Evolutionary conservation across 176 grass and related monocot species (phyloP), one percentile per base, ranked within the genome.

Genomic region (Zoysia pacifica): DNA sequence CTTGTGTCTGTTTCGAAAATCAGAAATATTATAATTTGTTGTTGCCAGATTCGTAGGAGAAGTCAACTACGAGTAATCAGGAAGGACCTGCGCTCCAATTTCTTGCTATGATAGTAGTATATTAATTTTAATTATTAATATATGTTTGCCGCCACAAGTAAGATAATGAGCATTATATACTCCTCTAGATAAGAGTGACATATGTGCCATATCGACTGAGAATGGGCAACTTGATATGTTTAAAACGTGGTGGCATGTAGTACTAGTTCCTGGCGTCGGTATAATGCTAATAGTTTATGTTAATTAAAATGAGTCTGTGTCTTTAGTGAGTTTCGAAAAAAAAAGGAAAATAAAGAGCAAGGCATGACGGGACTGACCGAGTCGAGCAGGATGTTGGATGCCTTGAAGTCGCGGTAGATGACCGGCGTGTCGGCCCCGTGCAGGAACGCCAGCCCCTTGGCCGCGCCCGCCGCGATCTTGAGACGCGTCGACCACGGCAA

Each of bases 331-430:
- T 82, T 79, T 40, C 37, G 42, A 5, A 5, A 28, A 28, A 28
- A 28, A 28, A 28, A 28, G 28, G 28, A 28, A 28, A 28, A 28
- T 28, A 28, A 28, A 28, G 28, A 28, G 50, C 50, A 13, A 28
- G 11, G 39, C 65, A 14, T 10, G 15, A 28, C 28, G 28, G 11
- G 0, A 76, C 77, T 82, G 59, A 97, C 94, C 83, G 90, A 87
- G 47, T 97, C 92, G 35, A 98, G 83, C 48, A 98, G 82, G 80
- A 98, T 91, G 86, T 98, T 98, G 75, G 95, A 98, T 28, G 95
- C 91, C 83, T 98, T 98, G 87, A 97, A 93, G 75, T 98, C 95
- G 2, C 92, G 80, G 85, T 98, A 98, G 77, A 98, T 98, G 4
- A 98, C 74, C 1, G 92, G 90, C 74, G 91, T 98, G 36, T 94